Base-by-base conservation (phyloP, 176 grass and related monocot genomes). In the Bothriochloa decipiens region DNA sequence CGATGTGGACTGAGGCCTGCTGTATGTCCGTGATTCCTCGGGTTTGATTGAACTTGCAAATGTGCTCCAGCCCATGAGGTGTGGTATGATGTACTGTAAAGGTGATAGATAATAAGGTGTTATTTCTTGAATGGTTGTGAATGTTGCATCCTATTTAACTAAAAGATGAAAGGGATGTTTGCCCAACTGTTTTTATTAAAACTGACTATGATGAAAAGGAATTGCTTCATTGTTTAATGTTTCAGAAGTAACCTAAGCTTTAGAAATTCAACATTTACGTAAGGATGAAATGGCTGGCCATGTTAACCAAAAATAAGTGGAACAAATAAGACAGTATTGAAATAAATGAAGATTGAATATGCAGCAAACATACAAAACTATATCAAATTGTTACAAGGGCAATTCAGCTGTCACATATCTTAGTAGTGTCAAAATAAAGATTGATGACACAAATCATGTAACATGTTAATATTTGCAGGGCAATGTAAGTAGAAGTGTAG, bases 51-150 rank as follows among this genome's bases (percentile, higher is more conserved):
- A 87, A 85, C 85, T 96, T 69, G 86, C 52, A 46, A 96, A 99
- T 29, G 88, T 81, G 75, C 94, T 91, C 96, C 89, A 99, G 66
- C 96, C 96, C 88, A 99, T 91, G 27, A 99, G 81, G 42, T 94
- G 87, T 23, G 96, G 96, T 76, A 94, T 81, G n/a, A 99, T 87
- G 87, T 88, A 99, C 96, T 99, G 96, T 81, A 89, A 18, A 74
- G 13, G 7, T 4, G 65, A 84, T 32, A 52, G 20, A 68, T 10
- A 25, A 78, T 77, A 1, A 52, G 39, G 22, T 35, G 10, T 78
- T 73, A 12, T 46, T 77, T 45, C 22, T 12, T 37, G 25, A 1
- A 55, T 65, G 33, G 15, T 0, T 8, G 22, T 8, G 9, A 22
- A 17, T 78, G 18, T 26, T 26, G 11, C 11, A 46, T 32, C 22